phyloP scores from a whole-genome alignment of 306 rosid genomes.

The Hippophae rhamnoides region DNA sequence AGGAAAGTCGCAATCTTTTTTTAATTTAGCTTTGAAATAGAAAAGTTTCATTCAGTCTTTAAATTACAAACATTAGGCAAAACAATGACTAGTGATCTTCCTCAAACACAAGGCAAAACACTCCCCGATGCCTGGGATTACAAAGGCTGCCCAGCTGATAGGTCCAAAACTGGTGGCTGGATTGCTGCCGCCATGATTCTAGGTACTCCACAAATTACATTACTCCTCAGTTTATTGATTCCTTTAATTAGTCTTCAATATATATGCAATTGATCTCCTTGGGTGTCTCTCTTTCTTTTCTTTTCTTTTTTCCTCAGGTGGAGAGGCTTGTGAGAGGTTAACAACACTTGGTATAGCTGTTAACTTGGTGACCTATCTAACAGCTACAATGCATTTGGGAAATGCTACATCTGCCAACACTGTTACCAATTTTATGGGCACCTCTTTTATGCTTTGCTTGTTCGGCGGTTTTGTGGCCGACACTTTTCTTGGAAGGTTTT shows the following conservation, averaged over 20 bases:
- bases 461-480: slow-evolving; percentile 88
- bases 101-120: slow-evolving; percentile 39
- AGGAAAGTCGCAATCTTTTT: too few relatives aligned
- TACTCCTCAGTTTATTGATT: too few relatives aligned
- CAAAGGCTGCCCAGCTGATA: slow-evolving; percentile 55
- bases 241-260: not conserved
- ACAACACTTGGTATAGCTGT: slow-evolving; percentile 85
- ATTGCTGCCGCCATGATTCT: slow-evolving; percentile 73
- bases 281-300: too few relatives aligned
- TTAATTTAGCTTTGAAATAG: too few relatives aligned
- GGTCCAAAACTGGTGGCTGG: slow-evolving; percentile 73
- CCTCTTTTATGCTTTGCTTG: slow-evolving; percentile 85
- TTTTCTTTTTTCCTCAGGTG: slow-evolving; percentile 27
- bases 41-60: too few relatives aligned
- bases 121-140: slow-evolving; percentile 69
- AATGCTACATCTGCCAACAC: slow-evolving; percentile 74
- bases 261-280: too few relatives aligned
- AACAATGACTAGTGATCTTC: slow-evolving; percentile 26
- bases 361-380: slow-evolving; percentile 76
- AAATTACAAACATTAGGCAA: too few relatives aligned
- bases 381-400: slow-evolving; percentile 81
- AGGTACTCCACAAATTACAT: slow-evolving; percentile 21
- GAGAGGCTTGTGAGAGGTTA: slow-evolving; percentile 72
- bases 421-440: slow-evolving; percentile 81
- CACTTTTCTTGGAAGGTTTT: slow-evolving; percentile 81